Evolutionary conservation across 331 rosid species (phyloP).

Genomic region (Pyrus hybrid): DNA sequence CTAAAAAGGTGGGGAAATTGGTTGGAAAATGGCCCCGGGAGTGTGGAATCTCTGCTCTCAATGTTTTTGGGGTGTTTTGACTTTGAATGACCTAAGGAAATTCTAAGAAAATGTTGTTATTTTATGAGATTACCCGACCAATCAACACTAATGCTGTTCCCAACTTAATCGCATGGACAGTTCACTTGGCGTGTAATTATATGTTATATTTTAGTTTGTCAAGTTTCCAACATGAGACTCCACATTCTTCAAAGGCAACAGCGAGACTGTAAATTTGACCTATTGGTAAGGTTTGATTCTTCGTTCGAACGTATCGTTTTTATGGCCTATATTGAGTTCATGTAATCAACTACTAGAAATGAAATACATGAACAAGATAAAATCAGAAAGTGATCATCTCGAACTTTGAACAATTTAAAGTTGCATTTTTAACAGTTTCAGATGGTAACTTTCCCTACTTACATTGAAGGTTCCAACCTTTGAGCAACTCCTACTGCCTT

Average conservation of each 20-base stretch:
- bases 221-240: too few species aligned
- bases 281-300: not conserved
- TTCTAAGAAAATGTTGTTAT: not conserved
- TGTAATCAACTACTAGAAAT: not conserved
- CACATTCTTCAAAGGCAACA: too few species aligned
- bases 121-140: not conserved
- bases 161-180: too few species aligned
- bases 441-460: not conserved
- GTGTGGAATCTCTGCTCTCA: conserved; percentile 13
- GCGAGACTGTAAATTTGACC: not conserved
- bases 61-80: conserved; percentile 9
- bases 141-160: too few species aligned
- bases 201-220: too few species aligned
- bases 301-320: not conserved
- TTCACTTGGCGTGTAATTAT: too few species aligned
- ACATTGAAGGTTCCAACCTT: not conserved
- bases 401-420: not conserved
- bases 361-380: not conserved
- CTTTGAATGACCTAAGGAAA: conserved; percentile 17
- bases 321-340: not conserved
- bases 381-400: not conserved
- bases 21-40: conserved; percentile 13
- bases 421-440: not conserved
- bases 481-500: not conserved
- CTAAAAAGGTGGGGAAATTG: conserved; percentile 11